Evolutionary conservation across 192 early-diverging fungal species (phyloP), one percentile per base, ranked within the genome.

Genomic region (Phlyctochytrium planicorne): DNA sequence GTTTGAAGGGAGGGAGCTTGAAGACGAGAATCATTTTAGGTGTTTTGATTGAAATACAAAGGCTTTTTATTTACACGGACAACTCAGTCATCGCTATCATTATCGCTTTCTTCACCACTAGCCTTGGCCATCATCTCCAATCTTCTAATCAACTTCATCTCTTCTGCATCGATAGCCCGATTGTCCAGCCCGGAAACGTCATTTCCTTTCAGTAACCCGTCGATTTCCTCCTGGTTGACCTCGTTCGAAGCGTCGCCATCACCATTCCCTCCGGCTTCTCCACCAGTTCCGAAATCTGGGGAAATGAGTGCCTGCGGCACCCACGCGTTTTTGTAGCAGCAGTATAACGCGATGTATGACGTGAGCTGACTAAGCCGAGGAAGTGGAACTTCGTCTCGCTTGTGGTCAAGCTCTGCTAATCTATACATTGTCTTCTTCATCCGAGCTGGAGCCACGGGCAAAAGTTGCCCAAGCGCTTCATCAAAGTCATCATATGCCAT

Each of bases 401-500:
- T 61, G 25, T 20, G 29, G 50, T 82, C 71, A 10, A 50, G 50
- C 27, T 69, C 71, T 52, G 77, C 69, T n/a, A 82, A 60, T 14
- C 30, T 17, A 69, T 77, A 82, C 33, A 75, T 62, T 3, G 71
- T 32, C 0, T 66, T 52, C 25, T 76, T 79, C 31, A 69, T 32
- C 30, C 64, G 53, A 23, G 55, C 65, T 35, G 72, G 34, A 2
- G 75, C 66, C 10, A 65, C 72, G 0, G 76, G 74, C 23, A 81
- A 53, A 16, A 79, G 16, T 20, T 63, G 65, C 2, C 53, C n/a
- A 23, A 81, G 35, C 6, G 66, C 73, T 52, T 81, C 80, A 31
- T 81, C 80, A 71, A 78, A 81, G 52, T 79, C 76, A 4, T 78
- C 73, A 34, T 62, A 81, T 25, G 34, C 32, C 34, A 81, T 68